phyloP scores from a whole-genome alignment of 1,284 basidiomycete species.

The Tylopilus sp. region DNA sequence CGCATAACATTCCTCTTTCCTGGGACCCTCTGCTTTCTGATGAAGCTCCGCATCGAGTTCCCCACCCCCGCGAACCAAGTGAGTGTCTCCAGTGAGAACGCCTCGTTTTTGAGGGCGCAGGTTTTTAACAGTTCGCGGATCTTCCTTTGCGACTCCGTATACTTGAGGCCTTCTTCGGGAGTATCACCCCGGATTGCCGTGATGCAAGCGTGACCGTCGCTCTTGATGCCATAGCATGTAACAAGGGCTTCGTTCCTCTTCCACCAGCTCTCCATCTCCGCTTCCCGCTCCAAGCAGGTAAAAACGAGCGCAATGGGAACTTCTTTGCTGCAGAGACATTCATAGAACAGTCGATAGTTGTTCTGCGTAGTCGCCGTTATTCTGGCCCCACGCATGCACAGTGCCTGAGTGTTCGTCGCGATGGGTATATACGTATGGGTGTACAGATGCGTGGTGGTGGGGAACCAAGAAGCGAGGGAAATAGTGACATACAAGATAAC shows the following conservation, averaged over 20 bases:
- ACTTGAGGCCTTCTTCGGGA: constrained; percentile 25
- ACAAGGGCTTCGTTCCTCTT: constrained; percentile 32
- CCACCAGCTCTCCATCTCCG: constrained; percentile 42
- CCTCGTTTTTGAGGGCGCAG: constrained; percentile 14
- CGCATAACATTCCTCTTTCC: constrained; percentile 22
- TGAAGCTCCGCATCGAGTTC: constrained; percentile 17
- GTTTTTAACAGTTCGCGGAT: constrained; percentile 22
- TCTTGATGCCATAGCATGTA: constrained; percentile 30
- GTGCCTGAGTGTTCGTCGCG: too few species aligned
- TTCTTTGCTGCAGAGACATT: constrained; percentile 31
- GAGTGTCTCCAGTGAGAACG: constrained; percentile 16
- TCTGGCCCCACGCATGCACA: constrained; percentile 37
- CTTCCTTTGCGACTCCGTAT: constrained; percentile 17
- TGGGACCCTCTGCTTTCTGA: constrained; percentile 14
- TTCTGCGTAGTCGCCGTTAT: constrained; percentile 34
- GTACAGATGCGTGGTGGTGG: too few species aligned
- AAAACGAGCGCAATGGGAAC: constrained; percentile 40
- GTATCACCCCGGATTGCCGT: constrained; percentile 34
- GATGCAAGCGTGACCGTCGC: constrained; percentile 38
- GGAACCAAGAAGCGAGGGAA: too few species aligned
- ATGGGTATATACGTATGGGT: too few species aligned
- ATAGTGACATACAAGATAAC: too few species aligned
- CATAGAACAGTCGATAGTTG: constrained; percentile 39
- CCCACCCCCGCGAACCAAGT: constrained; percentile 21
- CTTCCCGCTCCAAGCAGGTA: constrained; percentile 39